Evolutionary conservation across 2,329 filamentous ascomycete genomes (phyloP), one percentile per base, ranked within the genome.

Genomic region (Pyrenophora tritici-repentis): DNA sequence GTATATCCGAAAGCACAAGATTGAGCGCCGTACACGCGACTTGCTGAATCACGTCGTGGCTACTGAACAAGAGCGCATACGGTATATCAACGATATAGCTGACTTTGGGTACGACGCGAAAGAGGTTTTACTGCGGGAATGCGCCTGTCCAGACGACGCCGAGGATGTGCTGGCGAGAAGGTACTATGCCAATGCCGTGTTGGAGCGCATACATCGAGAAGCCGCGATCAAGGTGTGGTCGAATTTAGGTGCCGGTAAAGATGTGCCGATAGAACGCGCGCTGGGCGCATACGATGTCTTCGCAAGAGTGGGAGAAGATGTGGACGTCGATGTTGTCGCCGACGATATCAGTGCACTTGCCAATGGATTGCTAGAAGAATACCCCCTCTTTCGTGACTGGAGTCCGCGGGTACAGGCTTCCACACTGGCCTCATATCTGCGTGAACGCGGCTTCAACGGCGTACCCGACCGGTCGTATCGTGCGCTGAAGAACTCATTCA

Each of bases 281-380:
- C 76, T 97, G 13, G 88, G 86, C 16, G 88, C 88, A 12, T 96
- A 95, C 71, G 94, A 97, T 72, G 82, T 97, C 74, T 97, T 97
- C 73, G 85, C 96, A 38, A 78, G 93, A 22, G 85, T 88, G 58
- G 87, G 88, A 47, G 82, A 85, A 14, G 79, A 81, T 24, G 86
- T 87, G n/a, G 91, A 95, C 67, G 75, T 93, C 43, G 81, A 88
- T 49, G 85, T 91, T 37, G 71, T 80, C 31, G 59, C 82, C 9
- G 68, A 73, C n/a, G 77, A 85, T 34, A 78, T 97, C 17, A 86
- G 94, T 69, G 71, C 76, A 1, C 79, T 90, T 31, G 84, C 86
- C 2, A 61, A 71, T 3, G 73, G 76, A 1, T 84, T 97, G 50
- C 77, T 78, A 9, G 54, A 65, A 1, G 76, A 79, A 20, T 75